Conservation (phyloP, 345 rosid genomes). For the Lenwebbia sp. region DNA sequence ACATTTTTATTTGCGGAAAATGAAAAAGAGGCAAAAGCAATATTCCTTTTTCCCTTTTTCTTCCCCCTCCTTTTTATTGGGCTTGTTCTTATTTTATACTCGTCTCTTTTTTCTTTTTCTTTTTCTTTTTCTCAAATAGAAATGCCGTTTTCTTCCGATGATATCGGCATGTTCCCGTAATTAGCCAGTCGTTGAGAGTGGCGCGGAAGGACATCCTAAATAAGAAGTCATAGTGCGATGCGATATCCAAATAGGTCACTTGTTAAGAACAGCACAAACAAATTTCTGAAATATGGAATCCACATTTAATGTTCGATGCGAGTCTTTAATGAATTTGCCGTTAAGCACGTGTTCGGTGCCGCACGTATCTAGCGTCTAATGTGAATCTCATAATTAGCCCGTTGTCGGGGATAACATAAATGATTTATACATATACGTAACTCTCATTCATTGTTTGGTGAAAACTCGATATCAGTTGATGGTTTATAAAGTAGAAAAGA, state of each 20-base stretch:
- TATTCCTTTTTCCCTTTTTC: not conserved
- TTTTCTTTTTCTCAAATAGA: not conserved
- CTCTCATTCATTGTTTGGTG: too few species aligned
- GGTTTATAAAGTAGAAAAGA: too few species aligned
- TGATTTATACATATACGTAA: not conserved
- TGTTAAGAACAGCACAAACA: accelerated
- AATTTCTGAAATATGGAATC: accelerated
- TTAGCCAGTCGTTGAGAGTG: not conserved
- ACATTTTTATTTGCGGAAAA: not conserved
- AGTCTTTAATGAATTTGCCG: not conserved
- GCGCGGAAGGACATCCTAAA: not conserved
- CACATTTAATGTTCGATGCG: accelerated
- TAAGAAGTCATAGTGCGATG: not conserved
- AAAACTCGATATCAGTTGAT: too few species aligned
- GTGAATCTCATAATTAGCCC: not conserved
- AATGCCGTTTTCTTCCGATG: not conserved
- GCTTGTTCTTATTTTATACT: not conserved
- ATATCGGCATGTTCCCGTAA: not conserved
- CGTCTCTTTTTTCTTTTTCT: not conserved
- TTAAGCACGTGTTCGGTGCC: accelerated
- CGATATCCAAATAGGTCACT: accelerated
- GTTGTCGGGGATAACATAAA: not conserved
- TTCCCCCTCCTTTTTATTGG: not conserved
- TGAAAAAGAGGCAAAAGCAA: not conserved
- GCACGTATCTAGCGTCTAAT: not conserved